A percentile compares a stretch with the other conserved stretches of the same genome.
Evolutionary conservation across 2,329 filamentous ascomycete genomes (phyloP).

Genomic region (Ascochyta clinopodiicola): DNA sequence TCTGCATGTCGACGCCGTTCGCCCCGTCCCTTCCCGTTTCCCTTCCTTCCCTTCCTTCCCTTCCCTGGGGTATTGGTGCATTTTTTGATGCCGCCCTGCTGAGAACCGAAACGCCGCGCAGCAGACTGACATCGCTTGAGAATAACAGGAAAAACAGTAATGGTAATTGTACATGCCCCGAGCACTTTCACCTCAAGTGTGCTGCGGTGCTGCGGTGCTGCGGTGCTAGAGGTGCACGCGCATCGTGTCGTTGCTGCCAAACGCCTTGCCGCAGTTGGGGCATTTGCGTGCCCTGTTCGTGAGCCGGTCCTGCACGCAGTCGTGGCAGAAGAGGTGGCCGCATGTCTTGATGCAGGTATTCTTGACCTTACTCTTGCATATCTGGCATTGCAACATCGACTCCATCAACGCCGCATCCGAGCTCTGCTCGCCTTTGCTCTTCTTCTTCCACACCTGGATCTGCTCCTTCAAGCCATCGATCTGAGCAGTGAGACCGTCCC

Average conservation of each 20-base stretch:
- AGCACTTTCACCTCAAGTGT: no score
- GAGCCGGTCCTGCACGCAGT: constrained; percentile 88
- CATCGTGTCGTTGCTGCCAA: constrained; percentile 92
- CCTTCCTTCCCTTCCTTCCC: no score
- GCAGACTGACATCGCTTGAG: no score
- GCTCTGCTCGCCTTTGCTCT: constrained; percentile 79
- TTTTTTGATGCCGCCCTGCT: no score
- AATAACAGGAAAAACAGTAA: no score
- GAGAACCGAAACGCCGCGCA: no score
- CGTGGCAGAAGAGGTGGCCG: constrained; percentile 91
- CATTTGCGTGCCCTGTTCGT: constrained; percentile 93
- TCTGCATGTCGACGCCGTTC: no score
- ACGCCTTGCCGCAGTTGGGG: constrained; percentile 89
- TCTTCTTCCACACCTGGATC: constrained; percentile 83
- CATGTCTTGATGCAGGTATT: constrained; percentile 93
- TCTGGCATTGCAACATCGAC: constrained; percentile 81
- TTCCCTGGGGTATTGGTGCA: no score
- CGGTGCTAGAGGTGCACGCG: constrained; percentile 46
- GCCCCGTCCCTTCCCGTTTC: no score
- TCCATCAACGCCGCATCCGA: constrained; percentile 85
- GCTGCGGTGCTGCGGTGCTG: background rate
- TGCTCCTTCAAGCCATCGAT: constrained; percentile 82
- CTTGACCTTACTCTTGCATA: constrained; percentile 93
- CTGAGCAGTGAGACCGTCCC: constrained; percentile 79
- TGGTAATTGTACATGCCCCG: no score